Conservation (phyloP, 306 rosid species). For the Arachis hypogaea region DNA sequence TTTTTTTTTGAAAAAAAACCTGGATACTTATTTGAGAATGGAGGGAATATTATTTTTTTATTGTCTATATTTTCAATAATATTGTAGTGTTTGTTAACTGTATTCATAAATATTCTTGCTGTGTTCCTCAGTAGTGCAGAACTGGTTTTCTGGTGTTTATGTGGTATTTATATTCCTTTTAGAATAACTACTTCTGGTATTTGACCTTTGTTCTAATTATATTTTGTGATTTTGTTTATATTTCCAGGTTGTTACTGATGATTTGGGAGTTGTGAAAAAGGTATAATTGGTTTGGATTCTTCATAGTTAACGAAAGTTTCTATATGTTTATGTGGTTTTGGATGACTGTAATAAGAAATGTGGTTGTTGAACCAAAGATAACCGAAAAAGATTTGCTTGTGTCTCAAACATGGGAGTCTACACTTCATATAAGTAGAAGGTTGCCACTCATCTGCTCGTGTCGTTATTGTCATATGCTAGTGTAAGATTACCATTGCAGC, state of each 20-base stretch:
- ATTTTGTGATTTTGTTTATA: conserved; percentile 29
- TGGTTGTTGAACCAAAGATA: conserved; percentile 2
- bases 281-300: conserved; percentile 48
- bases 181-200: background rate
- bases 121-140: conserved; percentile 11
- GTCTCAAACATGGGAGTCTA: conserved; percentile 11
- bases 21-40: no score
- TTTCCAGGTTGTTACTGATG: conserved; percentile 86
- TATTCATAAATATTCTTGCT: conserved; percentile 36
- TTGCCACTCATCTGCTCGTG: conserved; percentile 21
- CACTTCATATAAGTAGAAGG: conserved; percentile 4
- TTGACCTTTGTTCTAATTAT: conserved; percentile 33
- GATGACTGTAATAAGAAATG: conserved; percentile 23
- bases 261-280: conserved; percentile 87
- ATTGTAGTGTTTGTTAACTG: conserved; percentile 25
- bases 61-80: no score
- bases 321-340: conserved; percentile 23
- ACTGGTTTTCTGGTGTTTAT: conserved; percentile 13
- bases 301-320: background rate
- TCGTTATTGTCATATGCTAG: background rate
- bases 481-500: no score
- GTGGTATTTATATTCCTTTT: background rate
- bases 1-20: no score
- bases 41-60: no score
- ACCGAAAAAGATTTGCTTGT: conserved; percentile 11